Conservation (phyloP, 1,139 yeast genomes). For the Taphrina pruni region DNA sequence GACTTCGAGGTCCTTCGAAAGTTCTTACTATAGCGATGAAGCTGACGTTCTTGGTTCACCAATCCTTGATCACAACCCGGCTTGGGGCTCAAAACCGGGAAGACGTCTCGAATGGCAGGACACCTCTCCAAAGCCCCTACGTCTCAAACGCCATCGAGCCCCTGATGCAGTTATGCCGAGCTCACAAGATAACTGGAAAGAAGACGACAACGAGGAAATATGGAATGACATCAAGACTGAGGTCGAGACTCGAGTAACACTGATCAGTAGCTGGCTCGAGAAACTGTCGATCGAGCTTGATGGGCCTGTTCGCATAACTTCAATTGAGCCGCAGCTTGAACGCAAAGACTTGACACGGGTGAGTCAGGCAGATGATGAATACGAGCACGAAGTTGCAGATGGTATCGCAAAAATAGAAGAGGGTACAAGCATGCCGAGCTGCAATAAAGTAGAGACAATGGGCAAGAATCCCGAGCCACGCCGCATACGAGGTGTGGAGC, state of each 20-base stretch:
- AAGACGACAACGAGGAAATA: not conserved
- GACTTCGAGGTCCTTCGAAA: not conserved
- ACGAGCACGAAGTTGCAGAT: no score
- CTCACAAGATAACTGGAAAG: not conserved
- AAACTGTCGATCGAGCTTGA: not conserved
- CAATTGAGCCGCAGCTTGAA: no score
- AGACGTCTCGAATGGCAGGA: conserved; percentile 9
- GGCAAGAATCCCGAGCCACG: not conserved
- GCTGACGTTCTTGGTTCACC: not conserved
- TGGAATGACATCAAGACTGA: conserved; percentile 2
- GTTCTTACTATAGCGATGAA: not conserved
- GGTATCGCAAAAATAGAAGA: no score
- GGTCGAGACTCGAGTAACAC: not conserved
- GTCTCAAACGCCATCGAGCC: not conserved
- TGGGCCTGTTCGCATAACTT: not conserved
- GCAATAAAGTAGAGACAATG: no score
- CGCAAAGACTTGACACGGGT: no score
- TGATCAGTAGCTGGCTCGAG: conserved; percentile 2
- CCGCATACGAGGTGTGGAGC: not conserved
- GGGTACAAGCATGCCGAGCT: no score
- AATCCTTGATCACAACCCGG: conserved; percentile 3
- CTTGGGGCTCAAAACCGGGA: not conserved
- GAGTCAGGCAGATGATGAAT: no score
- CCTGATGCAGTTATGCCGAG: not conserved
- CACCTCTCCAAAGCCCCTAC: not conserved